Base-by-base conservation (phyloP, 176 grass and related monocot genomes). In the Avena insularis region DNA sequence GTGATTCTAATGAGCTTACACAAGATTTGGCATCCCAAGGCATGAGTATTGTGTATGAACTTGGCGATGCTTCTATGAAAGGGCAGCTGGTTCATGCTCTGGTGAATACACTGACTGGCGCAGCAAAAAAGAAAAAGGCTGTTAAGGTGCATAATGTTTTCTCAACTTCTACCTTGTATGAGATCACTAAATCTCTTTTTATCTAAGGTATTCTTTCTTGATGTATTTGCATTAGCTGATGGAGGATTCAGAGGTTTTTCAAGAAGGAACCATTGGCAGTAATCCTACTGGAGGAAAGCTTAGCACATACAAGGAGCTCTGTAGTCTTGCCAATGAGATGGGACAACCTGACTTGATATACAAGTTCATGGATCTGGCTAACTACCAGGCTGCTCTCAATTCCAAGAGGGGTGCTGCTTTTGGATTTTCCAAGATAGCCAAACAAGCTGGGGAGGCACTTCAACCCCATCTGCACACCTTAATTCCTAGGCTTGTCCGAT, bases 1-100 rank as follows among this genome's bases (percentile, higher is more conserved):
- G 96, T 82, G 96, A 98, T 89, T 89, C 88, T 33, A 95, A 98
- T 95, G 93, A 98, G 81, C 93, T 98, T 73, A 98, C 93, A 56
- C 96, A 98, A 90, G 96, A 98, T 91, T 90, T 98, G 84, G 93
- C 96, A 48, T 98, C 96, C 81, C 96, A 98, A 98, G 96, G 96
- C 61, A 98, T 98, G 96, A 98, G 96, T 81, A 98, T 98, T 55
- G 96, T 98, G 46, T 98, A 98, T 57, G 96, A 98, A 81, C 93
- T 98, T 88, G 96, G 96, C 70, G 93, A 98, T 83, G 80, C 86
- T 78, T 98, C 96, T 75, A 98, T 92, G 96, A 98, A 98, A 76
- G 90, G 92, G 55, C 87, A 92, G 56, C 79, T 98, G 33, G 93
- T 98, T 84, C 87, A 93, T 92, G 96, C 96, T 77, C 92, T 98